Evolutionary conservation across 345 rosid genomes (phyloP), one percentile per base, ranked within the genome.

Genomic region (Murraya paniculata): DNA sequence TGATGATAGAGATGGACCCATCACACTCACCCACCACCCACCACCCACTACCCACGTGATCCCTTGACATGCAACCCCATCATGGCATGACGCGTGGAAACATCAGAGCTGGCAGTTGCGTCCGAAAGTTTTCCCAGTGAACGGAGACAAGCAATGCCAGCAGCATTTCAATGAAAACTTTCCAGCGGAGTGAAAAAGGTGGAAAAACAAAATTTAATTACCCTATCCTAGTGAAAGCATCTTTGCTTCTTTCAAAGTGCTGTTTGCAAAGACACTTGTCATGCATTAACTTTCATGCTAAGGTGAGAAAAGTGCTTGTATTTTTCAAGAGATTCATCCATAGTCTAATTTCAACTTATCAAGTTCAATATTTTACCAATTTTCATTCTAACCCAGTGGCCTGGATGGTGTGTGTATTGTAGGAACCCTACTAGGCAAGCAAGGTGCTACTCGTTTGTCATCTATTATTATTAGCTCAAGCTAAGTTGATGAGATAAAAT

Each of bases 21-120:
- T 56, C 24, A 48, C 8, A 1, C 72, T 7, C 19, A 68, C 36
- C 31, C 31, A 55, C 73, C 64, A 73, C 74, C 79, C n/a, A n/a
- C n/a, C 19, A 68, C 36, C 31, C 31, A 55, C 73, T 59, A 73
- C 74, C 79, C 81, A 81, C 76, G 88, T 82, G 84, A 25, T 48
- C n/a, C 58, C 72, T 45, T n/a, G 45, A 14, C 73, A 73, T 68
- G 62, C 16, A 35, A 30, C 31, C 78, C 73, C n/a, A 31, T 60
- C 18, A 3, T 4, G 3, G 21, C 24, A n/a, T 6, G 71, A 75
- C 82, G 50, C 71, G 80, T 82, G 78, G 76, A 73, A 4, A 5
- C 2, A 21, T 19, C 24, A 45, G 64, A 62, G 67, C 39, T 72
- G 36, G 64, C 50, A 61, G 36, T 9, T 30, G 19, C 31, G 83